These are phyloP conservation scores for Teratosphaeria gauchensis DNA, from an alignment of 2,329 filamentous ascomycete species.

Conservation along the genomic window DNA sequence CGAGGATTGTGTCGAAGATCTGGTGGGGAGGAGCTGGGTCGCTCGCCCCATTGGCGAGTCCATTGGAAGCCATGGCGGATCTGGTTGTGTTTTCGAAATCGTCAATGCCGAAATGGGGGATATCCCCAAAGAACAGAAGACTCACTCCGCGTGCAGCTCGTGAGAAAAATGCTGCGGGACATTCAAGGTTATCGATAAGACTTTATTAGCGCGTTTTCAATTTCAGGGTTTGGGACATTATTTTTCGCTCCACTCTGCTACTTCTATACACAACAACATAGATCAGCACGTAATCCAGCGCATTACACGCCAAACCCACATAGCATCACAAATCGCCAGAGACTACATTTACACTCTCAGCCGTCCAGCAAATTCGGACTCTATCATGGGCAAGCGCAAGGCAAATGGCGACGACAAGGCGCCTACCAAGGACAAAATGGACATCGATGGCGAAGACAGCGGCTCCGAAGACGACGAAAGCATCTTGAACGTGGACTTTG, in stretches of 20 bases:
- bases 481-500: slow-evolving; percentile 69
- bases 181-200: not conserved
- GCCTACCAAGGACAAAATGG: slow-evolving; percentile 34
- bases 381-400: slow-evolving; percentile 44
- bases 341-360: not conserved
- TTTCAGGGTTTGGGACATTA: not conserved
- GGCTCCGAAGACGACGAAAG: slow-evolving; percentile 14
- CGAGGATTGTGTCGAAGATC: slow-evolving; percentile 57
- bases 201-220: not conserved
- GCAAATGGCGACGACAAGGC: slow-evolving; percentile 37
- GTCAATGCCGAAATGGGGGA: not conserved
- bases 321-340: not conserved
- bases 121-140: not conserved
- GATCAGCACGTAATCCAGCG: not conserved
- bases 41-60: not conserved
- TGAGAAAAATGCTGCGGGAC: not conserved
- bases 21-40: slow-evolving; percentile 37
- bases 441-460: slow-evolving; percentile 26
- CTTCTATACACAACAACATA: not conserved
- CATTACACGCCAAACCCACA: not conserved
- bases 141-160: not conserved
- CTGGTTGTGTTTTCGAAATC: not conserved
- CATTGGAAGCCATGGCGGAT: not conserved
- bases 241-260: not conserved
- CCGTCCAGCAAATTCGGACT: not conserved